Percentiles rank a stretch among this genome's conserved stretches.
phyloP scores from a whole-genome alignment of 1,139 yeast genomes.

The Pichia sp. region DNA sequence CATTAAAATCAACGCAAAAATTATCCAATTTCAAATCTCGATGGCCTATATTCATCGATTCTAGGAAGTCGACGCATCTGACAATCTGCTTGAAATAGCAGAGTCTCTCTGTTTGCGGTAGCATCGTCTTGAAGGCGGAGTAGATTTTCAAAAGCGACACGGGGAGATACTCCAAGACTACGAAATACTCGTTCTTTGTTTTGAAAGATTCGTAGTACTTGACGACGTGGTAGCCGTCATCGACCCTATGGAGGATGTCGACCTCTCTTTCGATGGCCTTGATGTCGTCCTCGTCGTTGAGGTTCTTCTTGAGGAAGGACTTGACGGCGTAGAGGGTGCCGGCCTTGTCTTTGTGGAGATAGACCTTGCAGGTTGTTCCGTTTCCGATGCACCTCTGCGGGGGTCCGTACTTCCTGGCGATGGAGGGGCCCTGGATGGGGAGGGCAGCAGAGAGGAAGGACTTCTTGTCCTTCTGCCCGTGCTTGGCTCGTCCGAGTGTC shows the following conservation, averaged over 20 bases:
- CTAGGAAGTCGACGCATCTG: constrained; percentile 43
- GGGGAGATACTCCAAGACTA: constrained; percentile 48
- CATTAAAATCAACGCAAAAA: constrained; percentile 46
- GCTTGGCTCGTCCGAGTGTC: too few species aligned
- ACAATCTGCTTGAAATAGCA: constrained; percentile 49
- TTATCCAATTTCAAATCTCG: constrained; percentile 56
- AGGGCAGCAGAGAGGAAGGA: too few species aligned
- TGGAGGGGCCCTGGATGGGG: too few species aligned
- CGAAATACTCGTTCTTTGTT: constrained; percentile 36
- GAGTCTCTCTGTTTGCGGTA: constrained; percentile 34
- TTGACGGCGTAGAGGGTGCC: constrained; percentile 40
- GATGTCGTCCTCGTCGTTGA: constrained; percentile 38
- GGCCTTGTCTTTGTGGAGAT: constrained; percentile 28
- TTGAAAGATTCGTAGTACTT: constrained; percentile 34
- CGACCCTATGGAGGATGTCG: constrained; percentile 14
- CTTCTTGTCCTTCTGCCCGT: too few species aligned
- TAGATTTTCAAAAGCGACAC: constrained; percentile 41
- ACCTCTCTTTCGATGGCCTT: constrained; percentile 41
- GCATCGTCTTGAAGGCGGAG: constrained; percentile 36
- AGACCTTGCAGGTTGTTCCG: constrained; percentile 31
- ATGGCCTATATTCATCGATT: constrained; percentile 48
- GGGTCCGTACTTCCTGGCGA: constrained; percentile 25
- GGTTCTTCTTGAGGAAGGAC: constrained; percentile 32
- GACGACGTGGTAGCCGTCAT: constrained; percentile 36
- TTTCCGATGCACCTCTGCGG: constrained; percentile 28